Base-by-base conservation (phyloP, 495 filamentous ascomycete genomes). In the Penicillium atrosanguineum region DNA sequence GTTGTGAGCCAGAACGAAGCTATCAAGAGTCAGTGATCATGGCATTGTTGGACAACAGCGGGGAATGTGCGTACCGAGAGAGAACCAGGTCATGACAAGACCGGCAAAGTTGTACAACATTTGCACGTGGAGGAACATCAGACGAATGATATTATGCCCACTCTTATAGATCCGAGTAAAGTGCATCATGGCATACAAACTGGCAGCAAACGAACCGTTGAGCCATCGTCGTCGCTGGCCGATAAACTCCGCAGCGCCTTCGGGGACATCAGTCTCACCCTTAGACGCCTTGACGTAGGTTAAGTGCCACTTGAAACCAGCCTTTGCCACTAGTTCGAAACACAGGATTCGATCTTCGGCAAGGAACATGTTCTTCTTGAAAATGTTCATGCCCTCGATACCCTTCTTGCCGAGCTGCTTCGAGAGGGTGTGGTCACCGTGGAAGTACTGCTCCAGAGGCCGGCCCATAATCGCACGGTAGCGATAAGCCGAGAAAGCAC, bases 361-460 rank as follows among this genome's bases (percentile, higher is more conserved):
- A 79, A 98, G 89, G 80, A 97, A 98, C 94, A 98, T 97, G 82
- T 98, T 98, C 83, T 98, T 98, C 79, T 98, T 97, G 85, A 98
- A 97, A 58, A 98, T 97, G 63, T 97, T 97, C 94, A 98, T 98
- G 59, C 92, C 94, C 69, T 98, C 94, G 65, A 98, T 97, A 76
- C 94, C 94, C 81, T 98, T 98, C 76, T 95, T 95, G 36, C 90
- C 91, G 40, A 96, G 83, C 46, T 89, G 82, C 73, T 93, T 93
- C 50, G 94, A 95, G 14, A 97, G 81, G 0, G 94, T 98, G 69
- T 98, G 94, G 62, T 98, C 94, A 77, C 94, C 94, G 67, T 97
- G 94, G 83, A 98, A 98, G 67, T 98, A 98, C 74, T 98, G 94
- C 69, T 97, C 92, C 4, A 98, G 75, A 4, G 94, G 94, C 40